Evolutionary conservation across 2,329 filamentous ascomycete species (phyloP).

Genomic region (Shiraia bambusicola): DNA sequence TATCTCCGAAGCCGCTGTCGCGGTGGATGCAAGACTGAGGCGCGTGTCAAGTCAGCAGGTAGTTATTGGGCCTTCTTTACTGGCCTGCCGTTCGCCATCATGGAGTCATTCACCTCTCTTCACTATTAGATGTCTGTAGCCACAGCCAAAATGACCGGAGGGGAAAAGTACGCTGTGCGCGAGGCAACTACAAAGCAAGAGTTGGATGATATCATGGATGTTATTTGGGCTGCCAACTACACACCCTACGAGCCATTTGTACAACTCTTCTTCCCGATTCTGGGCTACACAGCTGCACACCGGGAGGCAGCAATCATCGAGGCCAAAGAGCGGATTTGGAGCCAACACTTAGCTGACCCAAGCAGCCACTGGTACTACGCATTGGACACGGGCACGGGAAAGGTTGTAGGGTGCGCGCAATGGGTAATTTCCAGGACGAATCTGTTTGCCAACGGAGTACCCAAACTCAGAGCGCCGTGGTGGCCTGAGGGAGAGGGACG

Average conservation of each 20-base stretch:
- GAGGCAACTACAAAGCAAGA: slow-evolving; percentile 31
- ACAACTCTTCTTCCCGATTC: slow-evolving; percentile 38
- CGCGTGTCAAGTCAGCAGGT: slow-evolving; percentile 7
- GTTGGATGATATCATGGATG: slow-evolving; percentile 33
- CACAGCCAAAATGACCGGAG: slow-evolving; percentile 12
- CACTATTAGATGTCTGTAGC: slow-evolving; percentile 12
- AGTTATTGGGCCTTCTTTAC: slow-evolving; percentile 13
- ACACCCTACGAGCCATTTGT: slow-evolving; percentile 39
- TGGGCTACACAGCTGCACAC: slow-evolving; percentile 29
- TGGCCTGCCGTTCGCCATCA: slow-evolving; percentile 18
- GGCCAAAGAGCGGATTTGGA: slow-evolving; percentile 37
- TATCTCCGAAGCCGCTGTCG: slow-evolving; percentile 30
- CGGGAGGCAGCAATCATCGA: slow-evolving; percentile 29
- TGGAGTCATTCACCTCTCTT: slow-evolving; percentile 16
- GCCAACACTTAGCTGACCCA: slow-evolving; percentile 24
- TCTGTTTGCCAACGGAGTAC: slow-evolving; percentile 33
- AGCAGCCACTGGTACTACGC: slow-evolving; percentile 40
- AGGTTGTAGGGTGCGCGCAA: slow-evolving; percentile 34
- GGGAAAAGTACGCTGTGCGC: slow-evolving; percentile 22
- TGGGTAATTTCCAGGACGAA: slow-evolving; percentile 34
- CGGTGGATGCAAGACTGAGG: slow-evolving; percentile 15
- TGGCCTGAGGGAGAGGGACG: slow-evolving; percentile 39
- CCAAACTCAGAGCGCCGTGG: slow-evolving; percentile 33
- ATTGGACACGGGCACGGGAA: slow-evolving; percentile 22
- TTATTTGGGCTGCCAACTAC: slow-evolving; percentile 41